These are phyloP conservation scores for Alternaria sp. DNA, from an alignment of 2,329 filamentous ascomycete species.

Conservation along the genomic window DNA sequence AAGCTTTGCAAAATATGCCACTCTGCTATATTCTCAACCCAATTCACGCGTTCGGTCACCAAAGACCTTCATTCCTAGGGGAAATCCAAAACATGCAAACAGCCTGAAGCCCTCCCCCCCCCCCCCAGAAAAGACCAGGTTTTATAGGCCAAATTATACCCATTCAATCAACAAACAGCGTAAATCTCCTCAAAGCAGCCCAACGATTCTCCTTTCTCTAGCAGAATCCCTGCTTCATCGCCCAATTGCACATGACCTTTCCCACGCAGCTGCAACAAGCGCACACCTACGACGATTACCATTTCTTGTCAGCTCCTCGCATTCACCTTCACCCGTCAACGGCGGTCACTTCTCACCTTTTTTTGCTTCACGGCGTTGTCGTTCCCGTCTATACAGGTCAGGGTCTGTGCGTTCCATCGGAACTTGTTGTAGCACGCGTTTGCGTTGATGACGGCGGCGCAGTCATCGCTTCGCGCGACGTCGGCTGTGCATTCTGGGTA, in stretches of 20 bases:
- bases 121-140: no score
- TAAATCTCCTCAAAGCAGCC: background rate
- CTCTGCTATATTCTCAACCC: no score
- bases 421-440: slow-evolving; percentile 47
- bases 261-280: slow-evolving; percentile 46
- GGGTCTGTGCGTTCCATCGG: slow-evolving; percentile 35
- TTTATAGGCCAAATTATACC: no score
- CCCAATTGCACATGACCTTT: slow-evolving; percentile 42
- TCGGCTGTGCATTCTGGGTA: slow-evolving; percentile 37
- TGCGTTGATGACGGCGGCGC: slow-evolving; percentile 43
- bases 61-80: no score
- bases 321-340: background rate
- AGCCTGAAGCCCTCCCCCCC: no score
- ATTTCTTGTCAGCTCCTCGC: background rate
- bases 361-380: slow-evolving; percentile 32
- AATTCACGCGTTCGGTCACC: no score
- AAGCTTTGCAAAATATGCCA: no score
- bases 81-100: no score
- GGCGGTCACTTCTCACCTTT: slow-evolving; percentile 27
- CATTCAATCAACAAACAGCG: no score
- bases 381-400: slow-evolving; percentile 41
- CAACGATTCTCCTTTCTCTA: background rate
- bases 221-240: slow-evolving; percentile 33
- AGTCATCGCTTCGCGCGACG: slow-evolving; percentile 39
- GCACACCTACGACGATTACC: slow-evolving; percentile 32